These are phyloP conservation scores for Aspergillus caelatus DNA, from an alignment of 2,329 filamentous ascomycete species.

Conservation along the genomic window DNA sequence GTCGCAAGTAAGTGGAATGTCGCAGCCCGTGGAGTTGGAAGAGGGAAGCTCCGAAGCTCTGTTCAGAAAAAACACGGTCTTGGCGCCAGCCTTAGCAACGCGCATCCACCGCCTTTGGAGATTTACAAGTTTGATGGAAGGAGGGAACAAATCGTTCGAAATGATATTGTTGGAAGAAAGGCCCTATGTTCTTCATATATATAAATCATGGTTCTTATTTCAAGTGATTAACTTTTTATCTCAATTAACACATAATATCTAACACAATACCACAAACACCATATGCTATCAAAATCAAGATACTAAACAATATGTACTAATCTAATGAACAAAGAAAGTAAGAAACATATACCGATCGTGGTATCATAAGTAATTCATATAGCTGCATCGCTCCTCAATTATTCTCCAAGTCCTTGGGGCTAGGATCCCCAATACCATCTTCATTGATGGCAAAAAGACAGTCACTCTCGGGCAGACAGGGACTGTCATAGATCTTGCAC, in stretches of 20 bases:
- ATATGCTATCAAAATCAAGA: background rate
- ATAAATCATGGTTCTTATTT: background rate
- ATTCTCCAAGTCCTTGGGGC: slow-evolving; percentile 93
- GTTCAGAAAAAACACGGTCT: slow-evolving; percentile 41
- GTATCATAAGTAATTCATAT: slow-evolving; percentile 22
- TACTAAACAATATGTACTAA: slow-evolving; percentile 10
- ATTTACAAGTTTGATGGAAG: background rate
- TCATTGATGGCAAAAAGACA: slow-evolving; percentile 96
- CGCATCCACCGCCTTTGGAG: slow-evolving; percentile 16
- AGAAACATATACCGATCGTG: slow-evolving; percentile 28
- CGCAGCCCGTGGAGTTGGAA: slow-evolving; percentile 25
- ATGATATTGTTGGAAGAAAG: background rate
- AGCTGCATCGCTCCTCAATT: slow-evolving; percentile 49
- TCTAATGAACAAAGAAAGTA: slow-evolving; percentile 13
- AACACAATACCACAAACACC: background rate
- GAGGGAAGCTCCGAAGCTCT: slow-evolving; percentile 30
- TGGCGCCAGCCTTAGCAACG: slow-evolving; percentile 29
- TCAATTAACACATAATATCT: background rate
- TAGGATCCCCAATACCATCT: slow-evolving; percentile 93
- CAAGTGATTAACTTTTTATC: background rate
- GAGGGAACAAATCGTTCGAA: background rate
- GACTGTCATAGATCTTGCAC: slow-evolving; percentile 99
- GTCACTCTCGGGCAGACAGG: slow-evolving; percentile 93
- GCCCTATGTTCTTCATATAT: background rate
- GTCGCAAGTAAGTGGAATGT: slow-evolving; percentile 21